phyloP scores from a whole-genome alignment of 352 stramenopile species.

The Pythium insidiosum region DNA sequence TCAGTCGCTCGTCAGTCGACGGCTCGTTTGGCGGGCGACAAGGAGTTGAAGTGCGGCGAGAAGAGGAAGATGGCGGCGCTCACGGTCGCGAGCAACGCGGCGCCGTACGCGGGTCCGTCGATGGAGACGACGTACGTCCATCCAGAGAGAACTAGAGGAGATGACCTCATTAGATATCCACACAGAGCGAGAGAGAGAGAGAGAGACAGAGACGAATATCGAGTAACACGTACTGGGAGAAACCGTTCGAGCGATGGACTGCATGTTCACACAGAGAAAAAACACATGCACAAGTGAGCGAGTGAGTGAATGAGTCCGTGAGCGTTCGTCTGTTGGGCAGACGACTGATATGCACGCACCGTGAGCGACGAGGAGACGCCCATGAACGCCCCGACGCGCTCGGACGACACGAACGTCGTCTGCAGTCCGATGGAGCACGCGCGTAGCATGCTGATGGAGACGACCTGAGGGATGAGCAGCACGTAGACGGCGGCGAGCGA shows the following conservation, averaged over 20 bases:
- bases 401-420: slow-evolving; percentile 56
- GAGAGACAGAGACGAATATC: background rate
- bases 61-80: slow-evolving; percentile 62
- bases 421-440: slow-evolving; percentile 71
- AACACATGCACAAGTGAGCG: too few species aligned
- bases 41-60: slow-evolving; percentile 54
- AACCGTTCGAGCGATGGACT: slow-evolving; percentile 76
- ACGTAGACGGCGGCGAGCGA: slow-evolving; percentile 43
- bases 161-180: too few species aligned
- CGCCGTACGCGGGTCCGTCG: slow-evolving; percentile 59
- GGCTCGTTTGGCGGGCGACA: too few species aligned
- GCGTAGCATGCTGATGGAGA: slow-evolving; percentile 59
- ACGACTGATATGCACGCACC: too few species aligned
- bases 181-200: background rate
- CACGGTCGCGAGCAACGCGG: slow-evolving; percentile 43
- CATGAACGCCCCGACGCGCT: slow-evolving; percentile 72
- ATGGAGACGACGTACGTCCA: slow-evolving; percentile 70
- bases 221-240: slow-evolving; percentile 46
- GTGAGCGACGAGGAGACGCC: slow-evolving; percentile 73
- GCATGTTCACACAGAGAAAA: background rate
- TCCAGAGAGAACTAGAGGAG: slow-evolving; percentile 55
- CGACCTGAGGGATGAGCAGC: slow-evolving; percentile 54
- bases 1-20: too few species aligned
- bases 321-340: too few species aligned
- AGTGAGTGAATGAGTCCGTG: too few species aligned